These are phyloP conservation scores for Kwoniella sp. DNA, from an alignment of 768 basidiomycete genomes.

Conservation along the genomic window DNA sequence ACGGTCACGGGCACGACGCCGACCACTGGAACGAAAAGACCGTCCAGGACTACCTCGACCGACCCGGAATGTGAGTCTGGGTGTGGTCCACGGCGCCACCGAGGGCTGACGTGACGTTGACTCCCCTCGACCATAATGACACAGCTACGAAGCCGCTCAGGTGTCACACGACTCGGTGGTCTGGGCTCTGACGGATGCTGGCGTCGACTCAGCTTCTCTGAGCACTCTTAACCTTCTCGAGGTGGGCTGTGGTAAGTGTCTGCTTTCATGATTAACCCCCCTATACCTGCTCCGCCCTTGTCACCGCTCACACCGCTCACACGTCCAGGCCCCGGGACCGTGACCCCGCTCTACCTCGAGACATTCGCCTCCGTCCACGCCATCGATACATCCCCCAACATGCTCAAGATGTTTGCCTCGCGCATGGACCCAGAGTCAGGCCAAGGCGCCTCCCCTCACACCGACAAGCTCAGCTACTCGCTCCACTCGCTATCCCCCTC, in stretches of 20 bases:
- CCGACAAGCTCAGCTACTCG: conserved; percentile 9
- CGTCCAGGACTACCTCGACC: too few species aligned
- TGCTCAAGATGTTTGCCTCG: conserved; percentile 20
- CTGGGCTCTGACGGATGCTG: conserved; percentile 15
- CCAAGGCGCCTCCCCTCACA: background rate
- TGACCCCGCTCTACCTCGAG: conserved; percentile 17
- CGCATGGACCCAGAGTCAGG: background rate
- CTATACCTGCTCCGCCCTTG: too few species aligned
- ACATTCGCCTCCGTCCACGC: conserved; percentile 30
- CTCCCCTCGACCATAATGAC: background rate
- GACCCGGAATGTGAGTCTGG: too few species aligned
- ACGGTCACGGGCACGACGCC: background rate
- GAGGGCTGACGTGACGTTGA: background rate
- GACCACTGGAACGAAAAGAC: too few species aligned
- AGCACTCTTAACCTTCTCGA: conserved; percentile 19
- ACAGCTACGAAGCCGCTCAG: conserved; percentile 18
- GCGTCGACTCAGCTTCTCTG: conserved; percentile 7
- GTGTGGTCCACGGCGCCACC: background rate
- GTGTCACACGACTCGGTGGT: conserved; percentile 17
- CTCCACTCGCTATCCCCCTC: conserved; percentile 26
- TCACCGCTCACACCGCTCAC: background rate
- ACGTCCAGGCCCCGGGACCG: conserved; percentile 35
- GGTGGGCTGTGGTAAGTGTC: conserved; percentile 31
- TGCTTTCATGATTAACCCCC: background rate
- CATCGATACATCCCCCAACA: conserved; percentile 33